phyloP scores from a whole-genome alignment of 2,329 filamentous ascomycete species.

The Acrocalymma vagum region DNA sequence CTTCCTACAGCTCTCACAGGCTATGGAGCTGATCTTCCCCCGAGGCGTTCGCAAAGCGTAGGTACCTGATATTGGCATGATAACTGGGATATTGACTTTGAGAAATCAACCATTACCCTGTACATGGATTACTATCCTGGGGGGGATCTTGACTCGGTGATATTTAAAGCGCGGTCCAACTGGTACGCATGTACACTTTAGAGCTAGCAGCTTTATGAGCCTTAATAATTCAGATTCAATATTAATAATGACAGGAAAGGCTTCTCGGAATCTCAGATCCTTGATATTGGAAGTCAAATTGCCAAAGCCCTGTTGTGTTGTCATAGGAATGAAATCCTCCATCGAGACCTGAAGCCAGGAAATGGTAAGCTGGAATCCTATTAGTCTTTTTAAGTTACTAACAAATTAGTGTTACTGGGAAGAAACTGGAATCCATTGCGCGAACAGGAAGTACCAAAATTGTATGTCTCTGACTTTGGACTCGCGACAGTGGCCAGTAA shows the following conservation, averaged over 20 bases:
- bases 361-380: slow-evolving; percentile 1
- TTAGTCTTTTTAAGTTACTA: too few species aligned
- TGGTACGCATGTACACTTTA: too few species aligned
- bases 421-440: slow-evolving; percentile 3
- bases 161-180: too few species aligned
- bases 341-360: slow-evolving; percentile 13
- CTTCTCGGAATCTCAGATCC: slow-evolving; percentile 11
- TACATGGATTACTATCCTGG: too few species aligned
- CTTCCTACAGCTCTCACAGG: slow-evolving; percentile 37
- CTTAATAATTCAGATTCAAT: too few species aligned
- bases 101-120: too few species aligned
- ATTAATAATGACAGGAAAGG: slow-evolving; percentile 1
- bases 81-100: too few species aligned
- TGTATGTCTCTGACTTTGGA: slow-evolving; percentile 22
- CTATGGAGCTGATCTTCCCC: slow-evolving; percentile 37
- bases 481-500: slow-evolving; percentile 16
- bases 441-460: slow-evolving; percentile 13
- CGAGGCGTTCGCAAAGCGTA: slow-evolving; percentile 31
- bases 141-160: too few species aligned
- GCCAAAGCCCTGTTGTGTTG: slow-evolving; percentile 9
- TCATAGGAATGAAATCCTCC: slow-evolving; percentile 6
- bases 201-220: too few species aligned
- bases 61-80: slow-evolving; percentile 32
- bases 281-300: slow-evolving; percentile 14
- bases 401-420: not conserved